These are phyloP conservation scores for Trichoderma aggressivum DNA, from an alignment of 2,329 filamentous ascomycete genomes.

Conservation along the genomic window DNA sequence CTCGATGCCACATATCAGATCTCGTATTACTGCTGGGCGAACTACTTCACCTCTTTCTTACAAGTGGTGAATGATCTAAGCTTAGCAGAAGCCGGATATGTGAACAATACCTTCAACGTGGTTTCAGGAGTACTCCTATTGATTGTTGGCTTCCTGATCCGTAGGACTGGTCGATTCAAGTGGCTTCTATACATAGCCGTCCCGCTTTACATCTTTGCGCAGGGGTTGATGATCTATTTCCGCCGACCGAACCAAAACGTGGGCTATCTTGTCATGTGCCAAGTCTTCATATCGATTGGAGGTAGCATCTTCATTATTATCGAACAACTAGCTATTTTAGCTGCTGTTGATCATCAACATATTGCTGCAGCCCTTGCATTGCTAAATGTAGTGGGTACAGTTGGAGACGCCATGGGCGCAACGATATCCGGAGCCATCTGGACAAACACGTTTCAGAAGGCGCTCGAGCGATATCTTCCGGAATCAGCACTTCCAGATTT, in stretches of 20 bases:
- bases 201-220: slow-evolving; percentile 53
- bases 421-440: slow-evolving; percentile 42
- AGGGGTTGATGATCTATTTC: slow-evolving; percentile 40
- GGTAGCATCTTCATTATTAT: slow-evolving; percentile 53
- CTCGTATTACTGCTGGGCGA: slow-evolving; percentile 51
- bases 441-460: slow-evolving; percentile 39
- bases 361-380: slow-evolving; percentile 49
- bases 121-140: slow-evolving; percentile 50
- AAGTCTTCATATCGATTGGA: slow-evolving; percentile 52
- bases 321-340: slow-evolving; percentile 57
- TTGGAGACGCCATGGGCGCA: slow-evolving; percentile 45
- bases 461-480: slow-evolving; percentile 39
- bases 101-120: slow-evolving; percentile 48
- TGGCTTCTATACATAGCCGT: slow-evolving; percentile 43
- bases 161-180: slow-evolving; percentile 47
- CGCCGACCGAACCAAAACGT: slow-evolving; percentile 39
- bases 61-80: slow-evolving; percentile 47
- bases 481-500: slow-evolving; percentile 31
- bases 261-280: slow-evolving; percentile 49
- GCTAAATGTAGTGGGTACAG: slow-evolving; percentile 42
- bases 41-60: slow-evolving; percentile 55
- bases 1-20: slow-evolving; percentile 44
- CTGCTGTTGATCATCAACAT: slow-evolving; percentile 51
- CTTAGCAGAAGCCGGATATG: slow-evolving; percentile 44
- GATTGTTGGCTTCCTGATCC: slow-evolving; percentile 46